phyloP scores from a whole-genome alignment of 2,329 filamentous ascomycete genomes.

The Tympanopsis confertula region DNA sequence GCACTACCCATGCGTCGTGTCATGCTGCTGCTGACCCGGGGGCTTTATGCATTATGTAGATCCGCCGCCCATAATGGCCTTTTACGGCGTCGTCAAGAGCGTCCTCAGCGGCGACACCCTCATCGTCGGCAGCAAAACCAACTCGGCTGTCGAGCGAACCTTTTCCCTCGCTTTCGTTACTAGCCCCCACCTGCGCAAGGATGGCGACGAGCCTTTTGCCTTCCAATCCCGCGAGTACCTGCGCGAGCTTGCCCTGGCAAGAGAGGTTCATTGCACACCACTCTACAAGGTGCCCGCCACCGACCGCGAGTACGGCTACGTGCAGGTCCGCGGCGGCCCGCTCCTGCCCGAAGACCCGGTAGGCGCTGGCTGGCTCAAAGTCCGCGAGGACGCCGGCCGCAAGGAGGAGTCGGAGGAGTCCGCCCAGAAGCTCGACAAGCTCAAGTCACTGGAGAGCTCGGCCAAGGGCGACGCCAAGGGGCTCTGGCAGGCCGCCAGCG shows the following conservation, averaged over 20 bases:
- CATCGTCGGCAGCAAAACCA: conserved; percentile 69
- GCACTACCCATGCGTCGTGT: too few relatives aligned
- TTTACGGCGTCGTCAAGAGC: conserved; percentile 74
- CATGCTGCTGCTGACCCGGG: too few relatives aligned
- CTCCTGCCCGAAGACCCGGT: conserved; percentile 75
- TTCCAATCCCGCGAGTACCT: conserved; percentile 93
- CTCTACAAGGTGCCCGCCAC: conserved; percentile 82
- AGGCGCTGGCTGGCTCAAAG: conserved; percentile 81
- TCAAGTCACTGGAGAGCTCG: conserved; percentile 65
- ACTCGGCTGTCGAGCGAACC: conserved; percentile 70
- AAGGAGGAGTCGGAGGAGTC: conserved; percentile 78
- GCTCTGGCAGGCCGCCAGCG: conserved; percentile 58
- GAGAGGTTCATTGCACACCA: conserved; percentile 72
- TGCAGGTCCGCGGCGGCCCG: conserved; percentile 64
- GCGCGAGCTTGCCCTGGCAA: conserved; percentile 72
- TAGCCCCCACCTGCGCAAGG: conserved; percentile 74
- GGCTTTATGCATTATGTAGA: too few relatives aligned
- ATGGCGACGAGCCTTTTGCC: conserved; percentile 83
- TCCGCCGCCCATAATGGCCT: conserved; percentile 29
- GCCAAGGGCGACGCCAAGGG: conserved; percentile 73
- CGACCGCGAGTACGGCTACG: conserved; percentile 77
- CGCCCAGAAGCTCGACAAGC: conserved; percentile 59
- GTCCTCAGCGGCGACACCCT: conserved; percentile 90
- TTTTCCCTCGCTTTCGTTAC: conserved; percentile 87
- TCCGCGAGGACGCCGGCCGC: conserved; percentile 85